Base-by-base conservation (phyloP, 345 rosid genomes). In the Rhizophora apiculata region DNA sequence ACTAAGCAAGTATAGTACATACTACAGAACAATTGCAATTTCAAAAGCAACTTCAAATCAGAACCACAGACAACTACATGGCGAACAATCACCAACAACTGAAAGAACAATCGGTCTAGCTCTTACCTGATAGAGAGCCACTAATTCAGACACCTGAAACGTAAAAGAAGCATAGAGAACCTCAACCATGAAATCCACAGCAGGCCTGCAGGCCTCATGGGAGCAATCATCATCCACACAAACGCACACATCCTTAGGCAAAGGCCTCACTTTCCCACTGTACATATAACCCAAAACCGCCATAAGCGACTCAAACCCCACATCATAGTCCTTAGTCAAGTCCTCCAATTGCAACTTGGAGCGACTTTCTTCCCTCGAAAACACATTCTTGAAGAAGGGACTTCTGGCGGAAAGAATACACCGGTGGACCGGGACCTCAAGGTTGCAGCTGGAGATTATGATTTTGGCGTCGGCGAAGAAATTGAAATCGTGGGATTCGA, bases 201-300 rank as follows among this genome's bases (percentile, higher is more conserved):
- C 85, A 3, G 98, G 93, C 9, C 93, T 70, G 57, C 96, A 93
- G 34, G 85, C 89, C 76, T 80, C 74, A 77, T 93, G 98, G 57
- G 83, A 75, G 75, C 96, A 90, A 34, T 72, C 77, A 19, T 85
- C 83, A 78, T 93, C 98, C 3, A 85, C 87, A 65, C 98, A 92
- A 69, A 64, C 78, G 64, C 86, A 81, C 49, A 82, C 83, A 5
- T 68, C 86, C 24, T 65, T 70, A 0, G 88, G 83, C 55, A 80
- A 84, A 22, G 85, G 78, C 65, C 74, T 87, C 53, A 84, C 86
- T 78, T 78, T 88, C 48, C 98, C 98, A 69, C 76, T 83, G 66
- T 93, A 93, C 30, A 88, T 70, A 29, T 88, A 93, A 3, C 77
- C 81, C 77, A 92, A 69, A 70, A 92, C 88, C 9, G 84, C 80